Base-by-base conservation (phyloP, 768 basidiomycete species). In the Exsudoporus frostii region DNA sequence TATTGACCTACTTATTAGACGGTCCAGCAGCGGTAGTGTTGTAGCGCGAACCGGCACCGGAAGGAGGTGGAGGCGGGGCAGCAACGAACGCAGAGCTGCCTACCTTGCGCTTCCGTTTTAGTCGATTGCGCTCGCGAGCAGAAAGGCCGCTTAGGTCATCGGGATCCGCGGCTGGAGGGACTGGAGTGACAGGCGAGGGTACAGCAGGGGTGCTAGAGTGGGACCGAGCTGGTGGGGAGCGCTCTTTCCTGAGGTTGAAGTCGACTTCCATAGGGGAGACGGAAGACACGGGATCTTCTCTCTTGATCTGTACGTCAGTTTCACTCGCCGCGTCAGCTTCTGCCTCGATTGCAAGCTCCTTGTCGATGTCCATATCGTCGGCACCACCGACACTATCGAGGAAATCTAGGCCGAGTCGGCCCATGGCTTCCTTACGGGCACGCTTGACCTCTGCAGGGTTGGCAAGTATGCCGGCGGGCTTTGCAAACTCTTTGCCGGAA, bases 91-190 rank as follows among this genome's bases (percentile, higher is more conserved):
- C 90, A 30, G 85, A 75, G 64, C 88, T 90, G 4, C 92, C 94
- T 4, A 80, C 79, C 64, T 95, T 97, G 51, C 95, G 88, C 67
- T 98, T 98, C 27, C 97, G 81, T 70, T 99, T 99, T 30, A 98
- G 75, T 43, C 95, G 83, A 66, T 97, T 97, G 30, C 90, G 83
- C 71, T 98, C 96, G 49, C 97, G 84, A 11, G 93, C 92, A 30
- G 94, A 97, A 41, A 98, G 74, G 7, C 79, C 80, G 39, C 64
- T 73, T 5, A 76, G 55, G 56, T 86, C 83, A 13, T 73, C 56
- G 8, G 55, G 27, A 39, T 84, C 80, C 11, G 34, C 32, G 0
- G 70, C 69, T 4, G 73, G 69, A 6, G 72, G 68, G 4, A 62
- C 48, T 7, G 69, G 64, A 15, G 78, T 73, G 9, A 82, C 71